These are phyloP conservation scores for Nothophytophthora sp. DNA, from an alignment of 352 stramenopile species.

Conservation along the genomic window DNA sequence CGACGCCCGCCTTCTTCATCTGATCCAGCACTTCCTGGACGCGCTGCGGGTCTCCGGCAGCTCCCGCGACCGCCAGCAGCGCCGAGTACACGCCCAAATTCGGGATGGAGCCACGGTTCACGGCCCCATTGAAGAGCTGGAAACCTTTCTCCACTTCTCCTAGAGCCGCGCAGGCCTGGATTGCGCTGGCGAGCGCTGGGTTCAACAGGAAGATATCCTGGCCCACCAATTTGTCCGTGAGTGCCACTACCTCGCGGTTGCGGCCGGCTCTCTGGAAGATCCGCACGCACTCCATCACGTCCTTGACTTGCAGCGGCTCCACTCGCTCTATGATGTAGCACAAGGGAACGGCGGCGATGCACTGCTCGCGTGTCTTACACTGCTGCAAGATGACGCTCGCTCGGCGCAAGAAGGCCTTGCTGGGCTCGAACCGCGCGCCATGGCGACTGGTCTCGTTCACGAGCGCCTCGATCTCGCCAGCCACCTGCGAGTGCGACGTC, in stretches of 20 bases:
- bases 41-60: conserved; percentile 41
- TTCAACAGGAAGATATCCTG: conserved; percentile 75
- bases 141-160: conserved; percentile 55
- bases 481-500: conserved; percentile 15
- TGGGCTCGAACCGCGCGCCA: conserved; percentile 27
- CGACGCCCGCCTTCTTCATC: conserved; percentile 52
- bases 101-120: conserved; percentile 62
- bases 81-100: conserved; percentile 66
- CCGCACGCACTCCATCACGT: conserved; percentile 57
- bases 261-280: conserved; percentile 61
- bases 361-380: conserved; percentile 54
- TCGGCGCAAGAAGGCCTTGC: conserved; percentile 50
- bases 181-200: conserved; percentile 51
- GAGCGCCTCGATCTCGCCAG: conserved; percentile 42
- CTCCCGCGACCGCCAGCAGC: conserved; percentile 54
- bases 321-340: conserved; percentile 51
- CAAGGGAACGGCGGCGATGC: conserved; percentile 54
- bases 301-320: conserved; percentile 35
- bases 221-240: conserved; percentile 52
- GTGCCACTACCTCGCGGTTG: conserved; percentile 46
- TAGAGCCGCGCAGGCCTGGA: conserved; percentile 60
- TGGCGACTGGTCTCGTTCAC: conserved; percentile 30
- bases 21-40: conserved; percentile 50
- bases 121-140: conserved; percentile 54
- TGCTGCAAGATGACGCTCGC: conserved; percentile 44